Conservation (phyloP, 805 yeast species). For the Millerozyma acaciae region DNA sequence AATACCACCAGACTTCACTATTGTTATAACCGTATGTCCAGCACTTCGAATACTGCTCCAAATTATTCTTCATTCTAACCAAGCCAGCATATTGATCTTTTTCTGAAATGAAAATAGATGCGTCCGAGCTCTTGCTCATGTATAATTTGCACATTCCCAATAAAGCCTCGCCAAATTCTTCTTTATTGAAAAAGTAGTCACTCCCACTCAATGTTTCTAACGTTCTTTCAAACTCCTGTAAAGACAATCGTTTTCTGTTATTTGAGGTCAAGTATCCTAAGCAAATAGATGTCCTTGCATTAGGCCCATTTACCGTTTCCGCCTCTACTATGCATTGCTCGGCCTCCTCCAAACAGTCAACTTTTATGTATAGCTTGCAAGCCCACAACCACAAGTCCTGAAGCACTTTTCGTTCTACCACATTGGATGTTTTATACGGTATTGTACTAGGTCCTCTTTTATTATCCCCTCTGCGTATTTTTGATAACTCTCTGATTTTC, state of each 20-base stretch:
- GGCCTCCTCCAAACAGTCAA: constrained; percentile 55
- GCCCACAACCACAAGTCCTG: constrained; percentile 76
- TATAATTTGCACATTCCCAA: constrained; percentile 53
- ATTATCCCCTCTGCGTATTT: background rate
- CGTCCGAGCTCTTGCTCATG: constrained; percentile 35
- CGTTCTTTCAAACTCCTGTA: constrained; percentile 63
- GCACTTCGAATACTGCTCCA: constrained; percentile 34
- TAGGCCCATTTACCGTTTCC: constrained; percentile 43
- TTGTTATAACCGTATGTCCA: constrained; percentile 40
- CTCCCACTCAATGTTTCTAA: constrained; percentile 39
- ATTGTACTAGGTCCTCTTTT: background rate
- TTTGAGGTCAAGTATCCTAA: constrained; percentile 45
- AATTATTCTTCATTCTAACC: constrained; percentile 49
- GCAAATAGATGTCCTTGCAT: constrained; percentile 46
- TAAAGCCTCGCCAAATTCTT: constrained; percentile 47
- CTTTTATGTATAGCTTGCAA: constrained; percentile 57
- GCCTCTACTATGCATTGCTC: constrained; percentile 74
- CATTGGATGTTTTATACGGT: background rate
- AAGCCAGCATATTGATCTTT: constrained; percentile 58
- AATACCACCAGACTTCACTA: constrained; percentile 66
- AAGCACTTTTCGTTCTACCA: constrained; percentile 35
- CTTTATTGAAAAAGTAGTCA: constrained; percentile 19
- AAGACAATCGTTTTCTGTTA: constrained; percentile 44
- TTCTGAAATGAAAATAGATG: constrained; percentile 46
- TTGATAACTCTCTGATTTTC: constrained; percentile 14